Conservation (phyloP, 23 red algal species). For the Pyropia haitanensis region DNA sequence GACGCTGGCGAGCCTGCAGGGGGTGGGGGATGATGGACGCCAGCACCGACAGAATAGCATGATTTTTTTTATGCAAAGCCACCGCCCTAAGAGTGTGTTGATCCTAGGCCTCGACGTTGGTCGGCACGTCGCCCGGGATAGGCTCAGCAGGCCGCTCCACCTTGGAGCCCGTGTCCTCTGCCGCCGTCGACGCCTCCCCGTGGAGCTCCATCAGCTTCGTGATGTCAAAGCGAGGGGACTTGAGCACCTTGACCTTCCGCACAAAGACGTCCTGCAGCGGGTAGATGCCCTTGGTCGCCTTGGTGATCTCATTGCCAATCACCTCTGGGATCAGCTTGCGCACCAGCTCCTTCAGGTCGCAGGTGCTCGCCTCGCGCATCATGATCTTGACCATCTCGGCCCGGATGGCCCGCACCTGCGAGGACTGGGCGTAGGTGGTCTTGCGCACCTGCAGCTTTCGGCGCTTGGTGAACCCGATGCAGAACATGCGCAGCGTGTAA, state of each 20-base stretch:
- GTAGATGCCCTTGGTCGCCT: constrained; percentile 73
- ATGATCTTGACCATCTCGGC: constrained; percentile 97
- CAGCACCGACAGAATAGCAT: no score
- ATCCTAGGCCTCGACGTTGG: no score
- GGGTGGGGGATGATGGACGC: no score
- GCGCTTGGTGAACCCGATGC: constrained; percentile 94
- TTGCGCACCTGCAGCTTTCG: constrained; percentile 57
- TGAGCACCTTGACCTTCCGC: constrained; percentile 93
- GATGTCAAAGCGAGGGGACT: constrained; percentile 91
- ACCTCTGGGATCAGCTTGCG: constrained; percentile 90
- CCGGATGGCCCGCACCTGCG: constrained; percentile 85
- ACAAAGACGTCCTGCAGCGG: constrained; percentile 90
- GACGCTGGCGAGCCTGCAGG: no score
- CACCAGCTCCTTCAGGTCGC: constrained; percentile 90
- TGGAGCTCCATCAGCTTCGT: constrained; percentile 99
- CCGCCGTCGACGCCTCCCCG: constrained; percentile 29
- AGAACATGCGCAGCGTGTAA: constrained; percentile 87
- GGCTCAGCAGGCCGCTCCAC: constrained; percentile 57
- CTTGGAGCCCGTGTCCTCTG: constrained; percentile 64
- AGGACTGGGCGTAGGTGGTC: constrained; percentile 85
- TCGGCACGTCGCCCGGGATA: constrained; percentile 27
- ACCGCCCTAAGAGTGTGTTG: no score
- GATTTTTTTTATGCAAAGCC: no score
- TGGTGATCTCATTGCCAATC: constrained; percentile 96
- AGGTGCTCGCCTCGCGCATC: constrained; percentile 56